Conservation (phyloP, 345 rosid species). For the Conringia planisiliqua region DNA sequence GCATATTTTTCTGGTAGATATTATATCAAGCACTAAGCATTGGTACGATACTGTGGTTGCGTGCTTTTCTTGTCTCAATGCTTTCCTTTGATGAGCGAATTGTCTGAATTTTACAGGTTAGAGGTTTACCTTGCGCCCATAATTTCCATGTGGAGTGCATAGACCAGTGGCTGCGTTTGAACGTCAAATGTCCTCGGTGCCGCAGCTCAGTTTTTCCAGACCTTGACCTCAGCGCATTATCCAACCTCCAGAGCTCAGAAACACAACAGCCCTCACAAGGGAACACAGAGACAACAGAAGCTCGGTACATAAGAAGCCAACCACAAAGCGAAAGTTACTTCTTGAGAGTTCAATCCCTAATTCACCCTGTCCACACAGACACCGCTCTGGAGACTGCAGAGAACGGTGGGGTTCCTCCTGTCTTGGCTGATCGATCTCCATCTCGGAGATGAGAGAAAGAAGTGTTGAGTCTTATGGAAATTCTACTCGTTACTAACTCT, state of each 20-base stretch:
- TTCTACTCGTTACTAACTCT: neutral
- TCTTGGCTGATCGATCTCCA: slow-evolving; percentile 1
- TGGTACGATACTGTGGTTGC: neutral
- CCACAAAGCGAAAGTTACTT: slow-evolving; percentile 75
- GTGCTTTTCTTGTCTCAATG: neutral
- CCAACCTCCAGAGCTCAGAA: slow-evolving; percentile 56
- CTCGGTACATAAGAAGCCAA: slow-evolving; percentile 56
- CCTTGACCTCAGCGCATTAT: slow-evolving; percentile 90
- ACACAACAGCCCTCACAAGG: slow-evolving; percentile 4
- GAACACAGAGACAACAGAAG: slow-evolving; percentile 43
- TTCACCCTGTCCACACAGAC: slow-evolving; percentile 58
- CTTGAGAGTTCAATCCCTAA: slow-evolving; percentile 63
- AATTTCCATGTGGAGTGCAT: slow-evolving; percentile 98
- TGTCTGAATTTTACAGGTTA: slow-evolving; percentile 57
- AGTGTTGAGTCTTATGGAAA: neutral
- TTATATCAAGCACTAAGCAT: neutral
- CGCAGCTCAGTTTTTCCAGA: slow-evolving; percentile 94
- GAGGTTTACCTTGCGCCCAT: slow-evolving; percentile 98
- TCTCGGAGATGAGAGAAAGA: slow-evolving; percentile 20
- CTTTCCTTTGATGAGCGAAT: neutral
- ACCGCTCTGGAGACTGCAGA: slow-evolving; percentile 29
- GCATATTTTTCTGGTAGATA: neutral
- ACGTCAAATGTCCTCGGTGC: slow-evolving; percentile 95
- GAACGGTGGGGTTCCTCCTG: slow-evolving; percentile 26
- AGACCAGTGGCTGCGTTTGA: slow-evolving; percentile 91